Base-by-base conservation (phyloP, 495 filamentous ascomycete genomes). In the Chaetomidium leptoderma region DNA sequence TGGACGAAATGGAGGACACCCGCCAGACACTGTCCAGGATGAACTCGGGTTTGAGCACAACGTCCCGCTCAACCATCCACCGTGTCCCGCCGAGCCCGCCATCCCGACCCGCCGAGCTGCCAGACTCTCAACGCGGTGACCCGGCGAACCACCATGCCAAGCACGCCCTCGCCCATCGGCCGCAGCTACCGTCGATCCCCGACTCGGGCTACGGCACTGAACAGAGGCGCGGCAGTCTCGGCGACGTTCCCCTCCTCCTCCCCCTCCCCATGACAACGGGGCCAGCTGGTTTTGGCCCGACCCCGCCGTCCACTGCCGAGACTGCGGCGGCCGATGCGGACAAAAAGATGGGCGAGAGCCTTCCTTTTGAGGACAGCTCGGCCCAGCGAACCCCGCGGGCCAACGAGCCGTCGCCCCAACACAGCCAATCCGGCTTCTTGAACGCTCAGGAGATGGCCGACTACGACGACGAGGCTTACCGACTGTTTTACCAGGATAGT, bases 151-250 rank as follows among this genome's bases (percentile, higher is more conserved):
- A 51, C 6, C 49, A 49, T 14, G 26, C 51, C 19, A n/a, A 33
- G 44, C 24, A 21, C 39, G 6, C 4, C 24, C 58, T 40, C 14
- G 21, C 49, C 35, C 49, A 65, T 19, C 39, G 29, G n/a, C 27
- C 24, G 27, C 51, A 46, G 0, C 63, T 47, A 1, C 42, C 61
- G 3, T 66, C 66, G 14, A 60, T 65, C 29, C 48, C 66, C 10
- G 66, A 69, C 58, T 69, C 66, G 23, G 66, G 59, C 14, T 69
- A 69, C 33, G 55, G 37, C 21, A 67, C 62, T n/a, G 59, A 66
- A 26, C 43, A 57, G 5, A 29, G 66, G 21, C 55, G 65, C 21
- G 50, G 62, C 47, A 69, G 66, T 32, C 40, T 69, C 10, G 59
- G 59, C 27, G 62, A 65, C 11, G 16, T 54, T 11, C 23, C 26